Conservation (phyloP, 169 alveolate genomes). For the Theileria annulata region DNA sequence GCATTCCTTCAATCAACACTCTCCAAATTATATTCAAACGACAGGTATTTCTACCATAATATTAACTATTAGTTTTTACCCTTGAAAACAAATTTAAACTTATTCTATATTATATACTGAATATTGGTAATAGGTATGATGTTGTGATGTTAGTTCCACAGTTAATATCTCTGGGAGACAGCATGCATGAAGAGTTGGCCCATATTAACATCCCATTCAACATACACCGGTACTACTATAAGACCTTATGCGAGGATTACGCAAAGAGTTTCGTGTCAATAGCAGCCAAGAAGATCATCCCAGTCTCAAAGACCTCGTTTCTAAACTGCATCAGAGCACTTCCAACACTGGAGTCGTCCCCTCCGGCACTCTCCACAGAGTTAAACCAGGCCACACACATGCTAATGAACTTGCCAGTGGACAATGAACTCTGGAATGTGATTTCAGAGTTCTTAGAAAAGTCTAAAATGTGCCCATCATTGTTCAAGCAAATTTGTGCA, state of each 20-base stretch:
- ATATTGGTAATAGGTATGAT: conserved; percentile 22
- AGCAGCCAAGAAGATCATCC: conserved; percentile 52
- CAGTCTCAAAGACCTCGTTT: conserved; percentile 34
- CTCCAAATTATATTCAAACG: background rate
- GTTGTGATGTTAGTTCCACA: conserved; percentile 57
- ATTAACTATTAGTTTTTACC: no score
- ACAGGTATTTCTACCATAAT: background rate
- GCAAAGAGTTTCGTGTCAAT: conserved; percentile 48
- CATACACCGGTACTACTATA: conserved; percentile 48
- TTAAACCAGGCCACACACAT: conserved; percentile 26
- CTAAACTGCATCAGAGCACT: conserved; percentile 27
- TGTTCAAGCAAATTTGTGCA: conserved; percentile 37
- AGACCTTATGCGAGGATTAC: conserved; percentile 54
- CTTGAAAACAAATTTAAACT: no score
- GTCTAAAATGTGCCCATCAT: conserved; percentile 45
- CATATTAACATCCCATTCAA: conserved; percentile 46
- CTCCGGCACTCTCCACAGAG: background rate
- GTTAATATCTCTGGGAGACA: conserved; percentile 49
- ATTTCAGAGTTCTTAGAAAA: conserved; percentile 37
- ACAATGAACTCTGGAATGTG: conserved; percentile 28
- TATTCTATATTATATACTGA: no score
- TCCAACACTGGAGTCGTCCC: conserved; percentile 13
- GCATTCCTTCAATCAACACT: conserved; percentile 39
- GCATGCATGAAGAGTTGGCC: conserved; percentile 37
- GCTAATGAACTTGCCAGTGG: conserved; percentile 33